Base-by-base conservation (phyloP, 805 yeast genomes). In the Sugiyamaella valdiviana region DNA sequence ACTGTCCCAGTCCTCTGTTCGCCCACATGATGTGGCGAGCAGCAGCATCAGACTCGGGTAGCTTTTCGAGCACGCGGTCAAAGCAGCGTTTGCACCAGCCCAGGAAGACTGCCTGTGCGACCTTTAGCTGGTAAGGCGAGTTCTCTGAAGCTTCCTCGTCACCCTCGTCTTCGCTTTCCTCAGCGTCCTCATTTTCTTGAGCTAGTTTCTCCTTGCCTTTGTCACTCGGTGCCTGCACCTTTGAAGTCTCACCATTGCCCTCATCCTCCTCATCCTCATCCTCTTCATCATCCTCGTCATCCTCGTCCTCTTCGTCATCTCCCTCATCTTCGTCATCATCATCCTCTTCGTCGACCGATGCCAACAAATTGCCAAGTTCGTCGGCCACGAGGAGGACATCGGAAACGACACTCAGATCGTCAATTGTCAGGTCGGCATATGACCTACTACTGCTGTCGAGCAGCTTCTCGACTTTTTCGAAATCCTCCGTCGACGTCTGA, bases 381-480 rank as follows among this genome's bases (percentile, higher is more conserved):
- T 26, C 32, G 7, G 32, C 14, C 9, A 26, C 32, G 3, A n/a
- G 9, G 32, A 26, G 32, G 14, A 26, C 10, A 10, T 40, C 45
- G n/a, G 26, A 40, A 9, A 46, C 23, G 12, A 26, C 45, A n/a
- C 22, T 12, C 15, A 46, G 26, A 9, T 41, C 15, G 12, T 46
- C 50, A n/a, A 9, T 16, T 15, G 29, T 2, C 3, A 32, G 9
- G 29, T 41, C 44, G 24, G 26, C 5, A 22, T n/a, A 41, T 36
- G 20, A 20, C 12, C 23, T 39, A 36, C 24, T 42, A 6, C 15
- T 3, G 4, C 19, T 12, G 3, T 36, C 40, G 6, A 49, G 26
- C 15, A 47, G 22, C 48, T 3, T 57, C 42, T 73, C 73, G 2
- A 77, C 81, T 5, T 55, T 48, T 39, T 71, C 76, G 63, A 79